A percentile compares a stretch with the other conserved stretches of the same genome.
Conservation (phyloP, 345 rosid genomes). For the Dipteronia sinensis region DNA sequence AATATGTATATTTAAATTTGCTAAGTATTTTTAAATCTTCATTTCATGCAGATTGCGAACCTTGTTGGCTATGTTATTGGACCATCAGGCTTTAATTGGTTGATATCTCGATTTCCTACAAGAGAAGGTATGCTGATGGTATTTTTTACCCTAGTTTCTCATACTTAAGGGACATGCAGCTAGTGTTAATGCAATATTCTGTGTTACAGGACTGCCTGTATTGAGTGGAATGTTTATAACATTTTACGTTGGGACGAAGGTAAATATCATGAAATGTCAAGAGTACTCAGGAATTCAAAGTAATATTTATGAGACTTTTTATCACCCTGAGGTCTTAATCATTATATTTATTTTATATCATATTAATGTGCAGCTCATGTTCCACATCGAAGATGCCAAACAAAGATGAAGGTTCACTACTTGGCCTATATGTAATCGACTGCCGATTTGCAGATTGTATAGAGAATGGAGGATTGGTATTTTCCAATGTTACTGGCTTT, state of each 20-base stretch:
- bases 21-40: neutral
- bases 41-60: slow-evolving; percentile 71
- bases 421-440: neutral
- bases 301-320: neutral
- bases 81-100: slow-evolving; percentile 78
- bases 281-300: neutral
- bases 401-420: slow-evolving; percentile 18
- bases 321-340: neutral
- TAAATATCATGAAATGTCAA: slow-evolving; percentile 18
- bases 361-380: slow-evolving; percentile 63
- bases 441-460: neutral
- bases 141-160: neutral
- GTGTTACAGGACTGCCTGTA: slow-evolving; percentile 60
- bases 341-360: neutral
- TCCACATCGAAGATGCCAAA: slow-evolving; percentile 56
- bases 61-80: slow-evolving; percentile 94
- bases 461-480: neutral
- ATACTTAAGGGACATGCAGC: neutral
- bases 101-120: slow-evolving; percentile 59
- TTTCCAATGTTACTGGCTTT: neutral
- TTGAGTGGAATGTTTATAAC: slow-evolving; percentile 62
- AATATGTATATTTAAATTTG: neutral
- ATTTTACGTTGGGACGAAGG: slow-evolving; percentile 87
- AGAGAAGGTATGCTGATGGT: slow-evolving; percentile 54
- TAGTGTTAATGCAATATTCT: slow-evolving; percentile 8